phyloP scores from a whole-genome alignment of 176 grass and related monocot species.

The Phyllostachys edulis region DNA sequence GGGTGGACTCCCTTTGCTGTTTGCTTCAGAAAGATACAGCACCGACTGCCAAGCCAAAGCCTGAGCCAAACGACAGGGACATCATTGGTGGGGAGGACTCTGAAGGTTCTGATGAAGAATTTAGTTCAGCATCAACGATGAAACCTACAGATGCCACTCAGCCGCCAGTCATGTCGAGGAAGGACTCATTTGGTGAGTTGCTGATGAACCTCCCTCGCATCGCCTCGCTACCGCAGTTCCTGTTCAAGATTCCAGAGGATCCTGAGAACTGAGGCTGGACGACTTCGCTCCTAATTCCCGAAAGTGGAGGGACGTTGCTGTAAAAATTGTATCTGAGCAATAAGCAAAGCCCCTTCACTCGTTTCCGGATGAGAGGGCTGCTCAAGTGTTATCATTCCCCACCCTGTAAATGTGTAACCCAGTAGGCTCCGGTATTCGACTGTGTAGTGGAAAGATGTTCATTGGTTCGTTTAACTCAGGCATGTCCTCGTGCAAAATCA shows the following conservation, averaged over 20 bases:
- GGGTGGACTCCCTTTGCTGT: constrained; percentile 84
- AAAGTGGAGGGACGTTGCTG: constrained; percentile 27
- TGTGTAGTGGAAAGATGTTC: constrained; percentile 32
- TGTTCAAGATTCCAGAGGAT: constrained; percentile 82
- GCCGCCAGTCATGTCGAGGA: constrained; percentile 54
- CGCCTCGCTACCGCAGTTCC: constrained; percentile 71
- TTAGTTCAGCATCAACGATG: constrained; percentile 37
- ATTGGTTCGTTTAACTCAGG: constrained; percentile 37
- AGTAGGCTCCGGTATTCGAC: constrained; percentile 17
- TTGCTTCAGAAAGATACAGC: constrained; percentile 71
- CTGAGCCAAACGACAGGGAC: constrained; percentile 41
- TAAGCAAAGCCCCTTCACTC: constrained; percentile 28
- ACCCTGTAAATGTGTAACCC: constrained; percentile 45
- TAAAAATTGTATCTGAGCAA: constrained; percentile 50
- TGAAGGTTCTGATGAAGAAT: constrained; percentile 64
- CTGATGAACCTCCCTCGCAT: constrained; percentile 81
- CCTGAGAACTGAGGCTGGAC: constrained; percentile 53
- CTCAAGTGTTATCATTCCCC: not conserved
- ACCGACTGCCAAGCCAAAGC: constrained; percentile 10
- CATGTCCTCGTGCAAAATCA: constrained; percentile 21
- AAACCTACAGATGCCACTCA: constrained; percentile 26
- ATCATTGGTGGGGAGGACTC: constrained; percentile 39
- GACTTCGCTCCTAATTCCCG: not conserved
- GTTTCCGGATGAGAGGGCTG: not conserved
- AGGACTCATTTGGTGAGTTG: constrained; percentile 82